phyloP scores from a whole-genome alignment of 257 asterid genomes.

The Scutellaria minor region DNA sequence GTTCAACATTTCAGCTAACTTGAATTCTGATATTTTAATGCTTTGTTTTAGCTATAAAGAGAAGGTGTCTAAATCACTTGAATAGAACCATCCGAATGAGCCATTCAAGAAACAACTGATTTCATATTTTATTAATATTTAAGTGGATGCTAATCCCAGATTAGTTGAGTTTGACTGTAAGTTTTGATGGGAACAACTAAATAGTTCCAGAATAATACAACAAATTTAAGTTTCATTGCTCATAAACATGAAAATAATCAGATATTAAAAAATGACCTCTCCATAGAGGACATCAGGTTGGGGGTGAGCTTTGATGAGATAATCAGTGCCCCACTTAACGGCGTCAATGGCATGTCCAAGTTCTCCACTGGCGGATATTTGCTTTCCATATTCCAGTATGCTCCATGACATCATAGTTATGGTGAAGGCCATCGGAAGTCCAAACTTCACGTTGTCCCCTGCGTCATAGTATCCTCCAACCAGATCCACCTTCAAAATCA shows the following conservation, averaged over 20 bases:
- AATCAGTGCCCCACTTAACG: slow-evolving; percentile 97
- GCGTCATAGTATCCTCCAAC: slow-evolving; percentile 99
- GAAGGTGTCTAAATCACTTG: slow-evolving; percentile 27
- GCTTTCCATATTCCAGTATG: slow-evolving; percentile 78
- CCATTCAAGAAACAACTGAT: slow-evolving; percentile 1
- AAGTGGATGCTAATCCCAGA: too few relatives aligned
- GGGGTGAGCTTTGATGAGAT: slow-evolving; percentile 94
- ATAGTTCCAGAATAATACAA: background rate
- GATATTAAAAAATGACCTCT: slow-evolving; percentile 54
- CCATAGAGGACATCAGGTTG: slow-evolving; percentile 86
- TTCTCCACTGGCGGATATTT: slow-evolving; percentile 80
- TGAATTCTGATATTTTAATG: slow-evolving; percentile 26
- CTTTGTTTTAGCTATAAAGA: background rate
- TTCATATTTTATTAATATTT: background rate
- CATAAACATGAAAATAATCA: background rate
- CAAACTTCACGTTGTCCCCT: slow-evolving; percentile 96
- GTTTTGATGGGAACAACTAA: background rate
- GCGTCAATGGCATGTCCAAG: slow-evolving; percentile 84
- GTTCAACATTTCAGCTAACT: background rate
- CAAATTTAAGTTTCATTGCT: background rate
- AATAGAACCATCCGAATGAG: slow-evolving; percentile 23
- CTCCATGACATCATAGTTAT: slow-evolving; percentile 97
- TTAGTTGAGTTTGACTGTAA: slow-evolving; percentile 8
- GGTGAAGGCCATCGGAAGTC: slow-evolving; percentile 97
- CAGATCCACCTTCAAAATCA: slow-evolving; percentile 76